Conservation (phyloP, 1,284 basidiomycete genomes). For the Violaceomyces palustris region DNA sequence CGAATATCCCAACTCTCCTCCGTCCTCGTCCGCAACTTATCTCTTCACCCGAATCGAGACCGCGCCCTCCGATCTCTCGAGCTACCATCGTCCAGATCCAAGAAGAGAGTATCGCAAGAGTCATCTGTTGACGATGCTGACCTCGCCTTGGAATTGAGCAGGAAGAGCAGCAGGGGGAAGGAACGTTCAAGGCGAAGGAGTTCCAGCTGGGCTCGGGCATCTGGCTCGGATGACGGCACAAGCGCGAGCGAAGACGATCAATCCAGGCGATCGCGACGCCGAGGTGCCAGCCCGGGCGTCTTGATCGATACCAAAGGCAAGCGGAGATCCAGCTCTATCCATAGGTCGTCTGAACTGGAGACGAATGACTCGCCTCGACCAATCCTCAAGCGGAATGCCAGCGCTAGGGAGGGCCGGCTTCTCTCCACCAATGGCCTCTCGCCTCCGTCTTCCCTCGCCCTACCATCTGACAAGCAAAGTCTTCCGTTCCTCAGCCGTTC, state of each 20-base stretch:
- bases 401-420: not conserved
- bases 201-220: slow-evolving; percentile 15
- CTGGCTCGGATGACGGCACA: slow-evolving; percentile 5
- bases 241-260: not conserved
- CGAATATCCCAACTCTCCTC: slow-evolving; percentile 19
- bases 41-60: slow-evolving; percentile 19
- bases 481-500: slow-evolving; percentile 18
- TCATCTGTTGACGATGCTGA: slow-evolving; percentile 25
- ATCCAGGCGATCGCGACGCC: slow-evolving; percentile 3
- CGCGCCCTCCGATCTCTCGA: slow-evolving; percentile 7
- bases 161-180: slow-evolving; percentile 19
- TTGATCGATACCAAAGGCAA: not conserved
- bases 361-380: not conserved
- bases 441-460: not conserved
- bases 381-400: slow-evolving; percentile 3
- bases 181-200: slow-evolving; percentile 4
- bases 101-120: slow-evolving; percentile 7
- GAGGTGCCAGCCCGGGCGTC: no score
- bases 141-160: slow-evolving; percentile 15
- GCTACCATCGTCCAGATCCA: not conserved
- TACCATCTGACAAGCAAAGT: slow-evolving; percentile 11
- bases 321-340: not conserved
- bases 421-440: not conserved
- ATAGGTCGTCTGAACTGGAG: slow-evolving; percentile 1
- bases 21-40: slow-evolving; percentile 21